A percentile compares a stretch with the other conserved stretches of the same genome.
Conservation (phyloP, 2,329 filamentous ascomycete genomes). For the Aspergillus hiratsukae region DNA sequence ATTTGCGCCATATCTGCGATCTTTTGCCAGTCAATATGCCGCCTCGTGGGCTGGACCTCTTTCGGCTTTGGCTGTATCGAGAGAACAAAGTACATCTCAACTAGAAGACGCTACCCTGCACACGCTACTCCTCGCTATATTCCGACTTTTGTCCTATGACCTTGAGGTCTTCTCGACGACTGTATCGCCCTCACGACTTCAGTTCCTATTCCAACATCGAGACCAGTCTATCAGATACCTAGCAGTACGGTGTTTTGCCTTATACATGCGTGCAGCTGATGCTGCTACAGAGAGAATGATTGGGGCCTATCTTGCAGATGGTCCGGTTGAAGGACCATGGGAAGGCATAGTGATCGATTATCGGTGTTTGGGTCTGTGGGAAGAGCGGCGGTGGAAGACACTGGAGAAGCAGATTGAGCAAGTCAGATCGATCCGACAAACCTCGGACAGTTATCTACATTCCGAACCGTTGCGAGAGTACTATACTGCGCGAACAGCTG, state of each 20-base stretch:
- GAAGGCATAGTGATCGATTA: conserved; percentile 76
- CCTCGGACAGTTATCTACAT: conserved; percentile 18
- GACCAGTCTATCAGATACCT: conserved; percentile 68
- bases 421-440: conserved; percentile 19
- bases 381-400: conserved; percentile 53
- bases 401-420: conserved; percentile 26
- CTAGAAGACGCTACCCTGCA: conserved; percentile 39
- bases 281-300: conserved; percentile 69
- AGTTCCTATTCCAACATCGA: conserved; percentile 60
- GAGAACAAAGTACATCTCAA: conserved; percentile 24
- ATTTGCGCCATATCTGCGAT: conserved; percentile 73
- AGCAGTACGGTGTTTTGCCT: conserved; percentile 73
- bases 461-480: conserved; percentile 26
- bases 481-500: conserved; percentile 58
- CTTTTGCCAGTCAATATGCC: conserved; percentile 59
- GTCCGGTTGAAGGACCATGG: conserved; percentile 63
- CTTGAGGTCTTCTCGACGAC: conserved; percentile 60
- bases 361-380: conserved; percentile 64
- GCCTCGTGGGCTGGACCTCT: conserved; percentile 30
- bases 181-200: conserved; percentile 63
- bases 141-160: conserved; percentile 76
- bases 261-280: conserved; percentile 76
- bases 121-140: conserved; percentile 61
- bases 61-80: conserved; percentile 28
- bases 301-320: conserved; percentile 59